Conservation (phyloP, 768 basidiomycete genomes). For the Pluteus cervinus region DNA sequence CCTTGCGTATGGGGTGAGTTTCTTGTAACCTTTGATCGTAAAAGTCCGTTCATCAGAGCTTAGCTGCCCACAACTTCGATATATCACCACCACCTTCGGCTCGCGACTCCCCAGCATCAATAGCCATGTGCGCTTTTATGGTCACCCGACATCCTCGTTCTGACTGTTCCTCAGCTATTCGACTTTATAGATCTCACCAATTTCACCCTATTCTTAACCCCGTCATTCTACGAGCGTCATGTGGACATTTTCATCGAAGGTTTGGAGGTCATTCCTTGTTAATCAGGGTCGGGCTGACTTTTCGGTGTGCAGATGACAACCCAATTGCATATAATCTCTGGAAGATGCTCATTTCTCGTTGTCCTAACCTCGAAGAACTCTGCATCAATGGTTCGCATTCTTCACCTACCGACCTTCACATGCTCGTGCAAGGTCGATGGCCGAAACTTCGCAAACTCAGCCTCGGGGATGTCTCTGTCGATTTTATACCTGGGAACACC, state of each 20-base stretch:
- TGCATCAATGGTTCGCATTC: slow-evolving; percentile 47
- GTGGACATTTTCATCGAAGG: slow-evolving; percentile 52
- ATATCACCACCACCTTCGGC: slow-evolving; percentile 59
- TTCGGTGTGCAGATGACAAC: slow-evolving; percentile 35
- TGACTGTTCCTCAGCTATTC: slow-evolving; percentile 43
- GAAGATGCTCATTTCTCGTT: slow-evolving; percentile 64
- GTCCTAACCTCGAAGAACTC: slow-evolving; percentile 63
- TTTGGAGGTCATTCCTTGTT: slow-evolving; percentile 20
- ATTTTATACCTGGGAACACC: slow-evolving; percentile 42
- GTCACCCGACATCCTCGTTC: slow-evolving; percentile 3
- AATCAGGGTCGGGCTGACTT: background rate
- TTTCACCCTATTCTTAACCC: slow-evolving; percentile 56
- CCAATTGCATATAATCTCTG: slow-evolving; percentile 50
- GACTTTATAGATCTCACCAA: slow-evolving; percentile 58
- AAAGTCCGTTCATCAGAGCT: slow-evolving; percentile 6
- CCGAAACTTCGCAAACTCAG: slow-evolving; percentile 53
- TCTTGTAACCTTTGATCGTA: too few relatives aligned
- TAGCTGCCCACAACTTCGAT: slow-evolving; percentile 63
- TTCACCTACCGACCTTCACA: slow-evolving; percentile 49
- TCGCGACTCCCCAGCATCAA: slow-evolving; percentile 46
- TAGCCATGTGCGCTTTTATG: slow-evolving; percentile 53
- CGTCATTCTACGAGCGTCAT: slow-evolving; percentile 59
- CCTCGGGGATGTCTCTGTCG: slow-evolving; percentile 62
- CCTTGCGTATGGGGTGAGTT: slow-evolving; percentile 57
- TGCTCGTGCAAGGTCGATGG: slow-evolving; percentile 59